A percentile compares a stretch with the other conserved stretches of the same genome.
Conservation (phyloP, 208 protist species). For the Leishmania turanica region DNA sequence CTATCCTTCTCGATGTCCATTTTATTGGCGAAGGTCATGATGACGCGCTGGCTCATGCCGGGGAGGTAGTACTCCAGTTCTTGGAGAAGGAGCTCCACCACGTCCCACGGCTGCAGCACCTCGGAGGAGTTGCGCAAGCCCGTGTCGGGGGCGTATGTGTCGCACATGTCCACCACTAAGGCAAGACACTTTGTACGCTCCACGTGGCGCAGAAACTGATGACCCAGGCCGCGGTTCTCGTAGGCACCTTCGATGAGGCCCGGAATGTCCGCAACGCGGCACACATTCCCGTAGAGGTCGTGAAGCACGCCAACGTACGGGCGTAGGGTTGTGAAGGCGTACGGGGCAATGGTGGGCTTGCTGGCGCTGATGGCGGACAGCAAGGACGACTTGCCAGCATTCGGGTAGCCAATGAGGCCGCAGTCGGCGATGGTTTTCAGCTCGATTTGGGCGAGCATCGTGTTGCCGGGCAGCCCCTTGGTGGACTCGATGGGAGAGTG, state of each 20-base stretch:
- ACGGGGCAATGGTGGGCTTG: constrained; percentile 85
- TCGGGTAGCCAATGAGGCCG: constrained; percentile 92
- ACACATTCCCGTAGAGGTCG: constrained; percentile 84
- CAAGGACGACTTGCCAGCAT: constrained; percentile 93
- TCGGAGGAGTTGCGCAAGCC: constrained; percentile 1
- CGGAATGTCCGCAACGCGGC: constrained; percentile 89
- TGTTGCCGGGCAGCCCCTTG: constrained; percentile 89
- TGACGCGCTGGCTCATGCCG: constrained; percentile 60
- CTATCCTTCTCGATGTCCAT: constrained; percentile 85
- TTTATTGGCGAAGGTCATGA: constrained; percentile 92
- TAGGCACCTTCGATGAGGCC: constrained; percentile 93
- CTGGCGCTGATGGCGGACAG: constrained; percentile 87
- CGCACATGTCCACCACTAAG: constrained; percentile 91
- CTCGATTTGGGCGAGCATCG: constrained; percentile 89
- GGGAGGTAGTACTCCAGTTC: constrained; percentile 91
- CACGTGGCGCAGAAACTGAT: constrained; percentile 93
- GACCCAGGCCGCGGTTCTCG: constrained; percentile 87
- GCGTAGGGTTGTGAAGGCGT: constrained; percentile 92
- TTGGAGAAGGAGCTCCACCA: constrained; percentile 68
- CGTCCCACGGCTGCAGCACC: constrained; percentile 82
- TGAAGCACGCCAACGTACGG: constrained; percentile 90
- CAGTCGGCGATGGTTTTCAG: constrained; percentile 93
- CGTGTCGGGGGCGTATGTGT: constrained; percentile 54
- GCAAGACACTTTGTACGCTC: constrained; percentile 88
- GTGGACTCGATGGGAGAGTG: constrained; percentile 90